These are phyloP conservation scores for Cladosporium sp. DNA, from an alignment of 2,329 filamentous ascomycete genomes.

Conservation along the genomic window DNA sequence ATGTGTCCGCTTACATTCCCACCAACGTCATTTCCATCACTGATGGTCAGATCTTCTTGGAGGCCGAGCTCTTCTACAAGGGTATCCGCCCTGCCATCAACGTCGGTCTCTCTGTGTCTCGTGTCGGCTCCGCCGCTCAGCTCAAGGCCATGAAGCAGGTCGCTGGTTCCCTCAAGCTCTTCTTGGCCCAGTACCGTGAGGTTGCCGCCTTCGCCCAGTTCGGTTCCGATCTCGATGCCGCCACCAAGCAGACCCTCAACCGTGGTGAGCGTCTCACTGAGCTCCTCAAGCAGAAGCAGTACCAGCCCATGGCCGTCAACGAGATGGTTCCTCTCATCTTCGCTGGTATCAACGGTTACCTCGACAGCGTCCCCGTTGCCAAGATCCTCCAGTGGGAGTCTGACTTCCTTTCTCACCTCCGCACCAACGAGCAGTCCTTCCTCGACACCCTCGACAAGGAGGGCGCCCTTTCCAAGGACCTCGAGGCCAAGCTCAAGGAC, in stretches of 20 bases:
- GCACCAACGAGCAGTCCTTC: constrained; percentile 83
- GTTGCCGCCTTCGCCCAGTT: constrained; percentile 99
- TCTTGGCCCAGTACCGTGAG: constrained; percentile 99
- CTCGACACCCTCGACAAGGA: constrained; percentile 90
- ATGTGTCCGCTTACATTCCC: constrained; percentile 99
- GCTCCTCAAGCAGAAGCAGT: constrained; percentile 99
- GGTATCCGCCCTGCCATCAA: constrained; percentile 99
- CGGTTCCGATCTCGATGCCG: constrained; percentile 98
- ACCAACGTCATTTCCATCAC: constrained; percentile 99
- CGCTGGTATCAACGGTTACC: constrained; percentile 96
- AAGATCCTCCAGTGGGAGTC: constrained; percentile 93
- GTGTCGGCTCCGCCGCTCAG: constrained; percentile 99
- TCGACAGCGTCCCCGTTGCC: constrained; percentile 83
- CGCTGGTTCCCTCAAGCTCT: constrained; percentile 98
- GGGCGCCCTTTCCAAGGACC: constrained; percentile 92
- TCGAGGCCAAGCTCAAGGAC: constrained; percentile 80
- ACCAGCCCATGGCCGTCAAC: constrained; percentile 96
- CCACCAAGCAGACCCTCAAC: constrained; percentile 96
- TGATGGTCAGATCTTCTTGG: constrained; percentile 99
- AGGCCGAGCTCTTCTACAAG: constrained; percentile 99
- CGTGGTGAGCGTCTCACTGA: constrained; percentile 99
- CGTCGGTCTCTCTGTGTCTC: constrained; percentile 99
- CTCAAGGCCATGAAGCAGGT: constrained; percentile 99
- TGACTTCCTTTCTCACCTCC: constrained; percentile 91
- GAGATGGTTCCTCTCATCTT: constrained; percentile 99